Evolutionary conservation across 331 rosid species (phyloP).

Genomic region (Malus hybrid): DNA sequence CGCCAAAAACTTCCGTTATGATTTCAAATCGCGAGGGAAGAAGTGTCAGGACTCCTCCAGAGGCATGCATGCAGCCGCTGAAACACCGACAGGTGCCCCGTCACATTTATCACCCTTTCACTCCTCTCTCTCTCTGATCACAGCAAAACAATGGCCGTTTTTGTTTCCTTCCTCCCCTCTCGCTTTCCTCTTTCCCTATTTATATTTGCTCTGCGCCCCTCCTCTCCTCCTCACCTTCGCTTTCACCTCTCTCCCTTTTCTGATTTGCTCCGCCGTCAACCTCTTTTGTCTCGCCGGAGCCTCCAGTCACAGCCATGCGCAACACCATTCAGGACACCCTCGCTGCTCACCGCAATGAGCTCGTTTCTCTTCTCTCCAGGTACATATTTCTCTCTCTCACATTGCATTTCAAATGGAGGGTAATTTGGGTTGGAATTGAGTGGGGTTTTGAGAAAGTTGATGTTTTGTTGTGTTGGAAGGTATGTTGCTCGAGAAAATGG

Average conservation of each 20-base stretch:
- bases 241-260: not conserved
- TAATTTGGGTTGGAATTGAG: not conserved
- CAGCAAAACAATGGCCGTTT: not conserved
- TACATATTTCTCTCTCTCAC: not conserved
- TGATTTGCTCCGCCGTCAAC: not conserved
- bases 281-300: not conserved
- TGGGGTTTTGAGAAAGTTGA: not conserved
- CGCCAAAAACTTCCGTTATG: not conserved
- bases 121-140: not conserved
- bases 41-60: not conserved
- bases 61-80: not conserved
- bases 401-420: not conserved
- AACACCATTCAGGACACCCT: constrained; percentile 38
- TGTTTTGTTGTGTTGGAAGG: constrained; percentile 18
- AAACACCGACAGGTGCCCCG: not conserved
- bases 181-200: not conserved
- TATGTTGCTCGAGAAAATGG: constrained; percentile 48
- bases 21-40: constrained; percentile 16
- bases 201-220: not conserved
- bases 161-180: not conserved
- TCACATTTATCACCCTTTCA: not conserved
- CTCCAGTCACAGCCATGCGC: constrained; percentile 8
- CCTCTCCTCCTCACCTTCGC: not conserved
- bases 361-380: constrained; percentile 52
- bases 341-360: constrained; percentile 35